Conservation (phyloP, 768 basidiomycete genomes). For the Hygrophorus russula region DNA sequence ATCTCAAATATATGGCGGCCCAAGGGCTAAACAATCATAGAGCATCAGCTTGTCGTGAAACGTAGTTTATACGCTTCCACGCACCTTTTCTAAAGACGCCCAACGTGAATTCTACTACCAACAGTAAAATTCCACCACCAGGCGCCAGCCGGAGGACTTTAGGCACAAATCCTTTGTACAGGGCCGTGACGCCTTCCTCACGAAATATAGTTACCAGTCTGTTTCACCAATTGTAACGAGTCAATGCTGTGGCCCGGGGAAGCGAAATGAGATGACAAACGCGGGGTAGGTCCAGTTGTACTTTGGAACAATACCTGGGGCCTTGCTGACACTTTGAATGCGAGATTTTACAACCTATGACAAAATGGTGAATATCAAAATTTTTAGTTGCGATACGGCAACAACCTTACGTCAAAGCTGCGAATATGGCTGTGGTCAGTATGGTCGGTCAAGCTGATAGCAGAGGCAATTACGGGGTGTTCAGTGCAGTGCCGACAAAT, state of each 20-base stretch:
- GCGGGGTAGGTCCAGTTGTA: constrained; percentile 97
- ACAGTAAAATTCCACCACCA: constrained; percentile 85
- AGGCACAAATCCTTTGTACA: constrained; percentile 94
- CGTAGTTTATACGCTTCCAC: neutral
- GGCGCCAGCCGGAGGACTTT: constrained; percentile 94
- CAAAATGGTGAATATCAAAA: constrained; percentile 2
- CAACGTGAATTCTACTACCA: constrained; percentile 87
- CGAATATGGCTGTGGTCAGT: neutral
- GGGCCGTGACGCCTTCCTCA: constrained; percentile 76
- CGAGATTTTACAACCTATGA: constrained; percentile 88
- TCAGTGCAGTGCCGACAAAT: constrained; percentile 78
- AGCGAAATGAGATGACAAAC: constrained; percentile 2
- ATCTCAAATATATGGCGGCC: constrained; percentile 38
- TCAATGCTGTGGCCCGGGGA: neutral
- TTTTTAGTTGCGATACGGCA: too few relatives aligned
- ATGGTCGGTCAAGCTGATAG: neutral
- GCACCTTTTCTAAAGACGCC: constrained; percentile 64
- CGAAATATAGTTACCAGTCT: constrained; percentile 61
- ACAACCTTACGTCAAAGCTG: constrained; percentile 22
- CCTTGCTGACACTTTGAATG: constrained; percentile 65
- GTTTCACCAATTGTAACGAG: neutral
- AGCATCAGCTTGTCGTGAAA: neutral
- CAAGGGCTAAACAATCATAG: constrained; percentile 29
- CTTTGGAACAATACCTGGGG: constrained; percentile 67
- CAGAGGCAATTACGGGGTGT: constrained; percentile 65